Percentiles rank a stretch among this genome's conserved stretches.
These are phyloP conservation scores for Podaxis sp. DNA, from an alignment of 768 basidiomycete genomes.

Conservation along the genomic window DNA sequence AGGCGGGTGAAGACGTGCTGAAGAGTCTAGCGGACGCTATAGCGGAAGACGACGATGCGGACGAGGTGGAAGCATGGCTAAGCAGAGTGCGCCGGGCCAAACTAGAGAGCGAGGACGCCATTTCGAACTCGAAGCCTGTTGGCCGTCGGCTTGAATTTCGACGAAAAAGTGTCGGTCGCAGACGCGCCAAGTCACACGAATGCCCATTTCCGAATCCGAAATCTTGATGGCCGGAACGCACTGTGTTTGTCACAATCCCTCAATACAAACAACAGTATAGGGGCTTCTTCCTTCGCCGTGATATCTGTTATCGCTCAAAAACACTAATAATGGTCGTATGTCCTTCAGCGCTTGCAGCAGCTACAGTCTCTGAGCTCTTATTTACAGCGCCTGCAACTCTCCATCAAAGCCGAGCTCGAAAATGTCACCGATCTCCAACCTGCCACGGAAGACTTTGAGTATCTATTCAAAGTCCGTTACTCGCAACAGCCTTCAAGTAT, in stretches of 20 bases:
- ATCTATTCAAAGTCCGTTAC: conserved; percentile 68
- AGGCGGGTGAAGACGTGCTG: conserved; percentile 25
- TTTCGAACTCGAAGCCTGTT: background rate
- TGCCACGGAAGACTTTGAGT: conserved; percentile 69
- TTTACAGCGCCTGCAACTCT: conserved; percentile 55
- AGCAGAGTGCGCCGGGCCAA: conserved; percentile 12
- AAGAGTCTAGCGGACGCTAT: conserved; percentile 22
- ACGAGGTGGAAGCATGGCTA: background rate
- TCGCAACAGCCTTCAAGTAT: background rate
- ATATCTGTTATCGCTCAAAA: background rate
- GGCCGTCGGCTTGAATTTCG: background rate
- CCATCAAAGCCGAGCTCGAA: conserved; percentile 79
- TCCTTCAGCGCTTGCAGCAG: background rate
- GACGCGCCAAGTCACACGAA: conserved; percentile 1
- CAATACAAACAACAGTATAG: conserved; percentile 21
- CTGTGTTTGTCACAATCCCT: conserved; percentile 7
- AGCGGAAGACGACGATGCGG: background rate
- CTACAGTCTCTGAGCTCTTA: conserved; percentile 14
- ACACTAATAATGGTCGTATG: background rate
- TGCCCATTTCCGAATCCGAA: background rate
- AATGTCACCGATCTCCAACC: conserved; percentile 73
- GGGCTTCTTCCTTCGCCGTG: background rate
- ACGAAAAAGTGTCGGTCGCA: conserved; percentile 8
- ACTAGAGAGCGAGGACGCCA: conserved; percentile 17
- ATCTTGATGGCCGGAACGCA: background rate